Conservation (phyloP, 331 rosid genomes). For the Acacia pycnantha region DNA sequence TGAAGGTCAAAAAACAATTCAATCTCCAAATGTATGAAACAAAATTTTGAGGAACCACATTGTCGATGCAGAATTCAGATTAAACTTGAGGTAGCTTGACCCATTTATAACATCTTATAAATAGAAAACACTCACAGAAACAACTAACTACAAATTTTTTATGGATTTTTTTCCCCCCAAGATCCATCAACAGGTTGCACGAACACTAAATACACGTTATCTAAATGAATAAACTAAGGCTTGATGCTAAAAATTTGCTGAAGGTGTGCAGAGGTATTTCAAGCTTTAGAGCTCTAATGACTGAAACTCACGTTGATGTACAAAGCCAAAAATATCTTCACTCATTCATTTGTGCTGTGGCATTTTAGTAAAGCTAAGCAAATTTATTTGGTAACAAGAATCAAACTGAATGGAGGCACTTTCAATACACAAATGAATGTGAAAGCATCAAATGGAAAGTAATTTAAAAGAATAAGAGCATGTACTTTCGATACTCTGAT, state of each 20-base stretch:
- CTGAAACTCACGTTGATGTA: background rate
- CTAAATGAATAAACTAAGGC: slow-evolving; percentile 4
- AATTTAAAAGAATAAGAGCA: background rate
- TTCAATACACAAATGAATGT: background rate
- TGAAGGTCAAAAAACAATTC: background rate
- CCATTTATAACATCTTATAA: background rate
- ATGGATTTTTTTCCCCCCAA: slow-evolving; percentile 1
- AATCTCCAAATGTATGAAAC: background rate
- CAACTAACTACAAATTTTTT: background rate
- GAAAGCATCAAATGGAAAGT: slow-evolving; percentile 12
- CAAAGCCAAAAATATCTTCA: background rate
- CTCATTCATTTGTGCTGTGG: background rate
- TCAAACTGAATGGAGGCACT: background rate
- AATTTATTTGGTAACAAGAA: no score
- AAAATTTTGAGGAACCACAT: background rate
- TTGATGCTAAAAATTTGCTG: background rate
- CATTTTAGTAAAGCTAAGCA: background rate
- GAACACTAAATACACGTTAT: background rate
- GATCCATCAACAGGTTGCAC: slow-evolving; percentile 1
- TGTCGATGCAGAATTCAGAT: background rate
- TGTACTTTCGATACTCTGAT: slow-evolving; percentile 93
- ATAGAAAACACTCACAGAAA: background rate
- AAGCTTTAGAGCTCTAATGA: slow-evolving; percentile 14
- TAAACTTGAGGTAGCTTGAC: background rate
- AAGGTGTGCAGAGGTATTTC: background rate